A percentile compares a stretch with the other conserved stretches of the same genome.
Evolutionary conservation across 2,329 filamentous ascomycete species (phyloP).

Genomic region (Tolypocladium guangdongense): DNA sequence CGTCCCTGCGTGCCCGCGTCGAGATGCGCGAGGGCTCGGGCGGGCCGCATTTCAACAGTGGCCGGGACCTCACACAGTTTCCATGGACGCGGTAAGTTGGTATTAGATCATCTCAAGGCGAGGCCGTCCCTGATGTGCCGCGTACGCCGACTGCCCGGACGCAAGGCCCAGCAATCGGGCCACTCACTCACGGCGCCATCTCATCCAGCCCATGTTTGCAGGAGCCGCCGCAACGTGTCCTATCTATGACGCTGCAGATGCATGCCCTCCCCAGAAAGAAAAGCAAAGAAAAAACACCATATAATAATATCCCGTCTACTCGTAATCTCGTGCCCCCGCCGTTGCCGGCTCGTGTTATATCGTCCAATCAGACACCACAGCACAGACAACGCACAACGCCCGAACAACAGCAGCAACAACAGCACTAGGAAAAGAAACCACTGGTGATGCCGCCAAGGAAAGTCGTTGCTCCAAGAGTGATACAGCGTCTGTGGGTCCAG

Average conservation of each 20-base stretch:
- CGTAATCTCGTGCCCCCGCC: neutral
- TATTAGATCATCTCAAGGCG: neutral
- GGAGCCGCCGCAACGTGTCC: neutral
- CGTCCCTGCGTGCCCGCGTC: neutral
- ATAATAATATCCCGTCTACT: neutral
- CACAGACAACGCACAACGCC: neutral
- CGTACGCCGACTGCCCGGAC: neutral
- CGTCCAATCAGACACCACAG: neutral
- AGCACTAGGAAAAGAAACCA: neutral
- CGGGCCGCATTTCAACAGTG: neutral
- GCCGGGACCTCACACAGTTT: neutral
- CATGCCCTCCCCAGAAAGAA: neutral
- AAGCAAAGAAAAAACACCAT: neutral
- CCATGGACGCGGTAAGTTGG: neutral
- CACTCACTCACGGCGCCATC: neutral
- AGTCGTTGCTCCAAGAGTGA: neutral
- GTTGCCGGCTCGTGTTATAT: neutral
- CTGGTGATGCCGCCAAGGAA: neutral
- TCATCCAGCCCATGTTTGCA: neutral
- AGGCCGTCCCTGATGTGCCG: neutral
- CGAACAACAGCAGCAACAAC: neutral
- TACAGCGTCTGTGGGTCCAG: neutral
- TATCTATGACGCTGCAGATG: neutral
- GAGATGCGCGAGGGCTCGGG: neutral
- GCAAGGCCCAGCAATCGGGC: neutral